Conservation (phyloP, 2,329 filamentous ascomycete genomes). For the Paecilomyces variotii region DNA sequence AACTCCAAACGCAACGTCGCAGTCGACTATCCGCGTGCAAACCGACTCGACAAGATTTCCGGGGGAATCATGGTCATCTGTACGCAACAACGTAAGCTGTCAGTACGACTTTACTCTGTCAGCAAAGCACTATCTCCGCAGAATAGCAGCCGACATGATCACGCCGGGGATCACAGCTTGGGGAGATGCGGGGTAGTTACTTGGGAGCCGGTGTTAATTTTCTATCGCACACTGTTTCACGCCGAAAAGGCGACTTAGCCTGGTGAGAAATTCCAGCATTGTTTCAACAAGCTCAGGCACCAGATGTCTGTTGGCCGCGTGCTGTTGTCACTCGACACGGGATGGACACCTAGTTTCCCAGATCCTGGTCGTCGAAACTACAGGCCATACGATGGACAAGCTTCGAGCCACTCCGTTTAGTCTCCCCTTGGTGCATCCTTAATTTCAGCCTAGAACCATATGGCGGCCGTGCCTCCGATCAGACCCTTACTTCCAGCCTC, state of each 20-base stretch:
- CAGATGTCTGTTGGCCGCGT: neutral
- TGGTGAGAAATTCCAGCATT: neutral
- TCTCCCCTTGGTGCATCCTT: neutral
- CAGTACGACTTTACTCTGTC: neutral
- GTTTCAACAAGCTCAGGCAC: neutral
- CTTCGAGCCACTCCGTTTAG: neutral
- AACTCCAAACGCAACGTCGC: neutral
- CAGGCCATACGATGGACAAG: neutral
- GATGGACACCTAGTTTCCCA: neutral
- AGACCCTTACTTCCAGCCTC: neutral
- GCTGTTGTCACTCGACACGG: neutral
- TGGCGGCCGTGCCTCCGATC: neutral
- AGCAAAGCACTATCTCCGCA: neutral
- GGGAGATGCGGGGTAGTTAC: neutral
- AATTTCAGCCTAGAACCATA: neutral
- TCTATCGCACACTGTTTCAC: neutral
- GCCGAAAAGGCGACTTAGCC: neutral
- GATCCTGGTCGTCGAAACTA: neutral
- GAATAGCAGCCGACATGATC: neutral
- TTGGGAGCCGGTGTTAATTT: neutral
- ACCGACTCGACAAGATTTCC: neutral
- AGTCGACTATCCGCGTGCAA: neutral
- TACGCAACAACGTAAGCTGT: neutral
- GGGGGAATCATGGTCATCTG: neutral
- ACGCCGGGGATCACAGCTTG: neutral